Evolutionary conservation across 192 early-diverging fungal species (phyloP), one percentile per base, ranked within the genome.

Genomic region (Linnemannia zychae): DNA sequence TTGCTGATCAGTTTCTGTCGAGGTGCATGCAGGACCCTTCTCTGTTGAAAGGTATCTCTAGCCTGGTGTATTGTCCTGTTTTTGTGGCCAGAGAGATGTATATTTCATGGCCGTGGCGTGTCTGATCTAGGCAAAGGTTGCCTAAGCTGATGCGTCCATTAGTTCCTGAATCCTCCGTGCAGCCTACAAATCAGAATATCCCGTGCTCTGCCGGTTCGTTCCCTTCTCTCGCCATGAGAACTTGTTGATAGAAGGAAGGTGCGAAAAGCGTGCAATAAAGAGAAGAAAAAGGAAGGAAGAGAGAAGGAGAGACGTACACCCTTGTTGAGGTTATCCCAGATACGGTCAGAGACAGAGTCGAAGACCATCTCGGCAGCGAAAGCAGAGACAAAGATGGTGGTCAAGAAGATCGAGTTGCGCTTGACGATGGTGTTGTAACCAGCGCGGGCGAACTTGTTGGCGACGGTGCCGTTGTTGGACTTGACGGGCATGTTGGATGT

Each of bases 291-390:
- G 17, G 44, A 73, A 57, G 38, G 78, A 80, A 4, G 22, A n/a
- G 52, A 22, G 52, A 57, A 57, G 57, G 46, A 66, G 17, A 34
- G 52, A 93, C 94, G 85, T 91, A 96, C 95, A 38, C 94, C 94
- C 82, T 92, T 90, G 93, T 96, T 96, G 79, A 93, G 22, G 53
- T 78, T 88, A 84, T 95, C 93, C 93, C 93, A 96, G 67, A 94
- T 57, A 71, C 80, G 81, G 87, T 93, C 88, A 40, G 92, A 76
- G 49, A 87, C 76, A 48, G 87, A 86, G 78, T 96, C 94, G 78
- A 94, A 94, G 74, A 82, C 92, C 75, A 95, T 89, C 87, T 96
- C 94, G 87, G 92, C 93, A 36, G 87, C 92, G 80, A 95, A 94
- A 24, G 94, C 95, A 40, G 90, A 79, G 83, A 84, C 90, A 66